A percentile compares a stretch with the other conserved stretches of the same genome.
phyloP scores from a whole-genome alignment of 1,284 basidiomycete species.

The Ceratobasidium papillatum region DNA sequence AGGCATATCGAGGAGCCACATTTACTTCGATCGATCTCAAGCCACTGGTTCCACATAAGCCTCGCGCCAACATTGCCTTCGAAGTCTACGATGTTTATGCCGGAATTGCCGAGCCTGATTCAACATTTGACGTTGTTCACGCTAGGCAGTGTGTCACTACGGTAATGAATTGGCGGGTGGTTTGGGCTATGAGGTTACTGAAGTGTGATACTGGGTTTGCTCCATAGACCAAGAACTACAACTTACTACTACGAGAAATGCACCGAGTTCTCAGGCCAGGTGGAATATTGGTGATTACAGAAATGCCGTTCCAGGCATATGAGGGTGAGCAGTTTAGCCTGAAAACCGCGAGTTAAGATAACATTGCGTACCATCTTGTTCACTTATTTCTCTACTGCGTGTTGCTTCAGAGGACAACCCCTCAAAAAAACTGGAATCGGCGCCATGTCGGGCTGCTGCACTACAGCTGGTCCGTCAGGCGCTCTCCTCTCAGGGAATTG shows the following conservation, averaged over 20 bases:
- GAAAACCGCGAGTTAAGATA: not conserved
- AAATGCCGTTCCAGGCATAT: constrained; percentile 20
- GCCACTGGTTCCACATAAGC: not conserved
- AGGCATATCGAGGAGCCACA: not conserved
- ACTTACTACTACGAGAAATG: constrained; percentile 14
- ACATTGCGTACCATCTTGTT: not conserved
- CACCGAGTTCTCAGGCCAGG: constrained; percentile 28
- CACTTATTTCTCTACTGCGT: not conserved
- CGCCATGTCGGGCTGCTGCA: not conserved
- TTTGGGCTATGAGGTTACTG: too few species aligned
- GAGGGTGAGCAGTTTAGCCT: not conserved
- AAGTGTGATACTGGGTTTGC: not conserved
- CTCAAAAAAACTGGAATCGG: not conserved
- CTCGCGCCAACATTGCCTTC: not conserved
- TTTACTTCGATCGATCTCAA: constrained; percentile 26
- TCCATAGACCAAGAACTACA: constrained; percentile 12
- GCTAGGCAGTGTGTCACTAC: constrained; percentile 8
- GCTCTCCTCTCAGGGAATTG: not conserved
- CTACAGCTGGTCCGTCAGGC: not conserved
- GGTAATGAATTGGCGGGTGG: not conserved
- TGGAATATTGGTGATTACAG: constrained; percentile 11
- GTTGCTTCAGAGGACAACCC: not conserved
- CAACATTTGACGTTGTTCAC: constrained; percentile 22
- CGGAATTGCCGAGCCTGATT: constrained; percentile 22
- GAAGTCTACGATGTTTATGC: constrained; percentile 29